A percentile compares a stretch with the other conserved stretches of the same genome.
These are phyloP conservation scores for Zymoseptoria pseudotritici DNA, from an alignment of 2,329 filamentous ascomycete species.

Conservation along the genomic window DNA sequence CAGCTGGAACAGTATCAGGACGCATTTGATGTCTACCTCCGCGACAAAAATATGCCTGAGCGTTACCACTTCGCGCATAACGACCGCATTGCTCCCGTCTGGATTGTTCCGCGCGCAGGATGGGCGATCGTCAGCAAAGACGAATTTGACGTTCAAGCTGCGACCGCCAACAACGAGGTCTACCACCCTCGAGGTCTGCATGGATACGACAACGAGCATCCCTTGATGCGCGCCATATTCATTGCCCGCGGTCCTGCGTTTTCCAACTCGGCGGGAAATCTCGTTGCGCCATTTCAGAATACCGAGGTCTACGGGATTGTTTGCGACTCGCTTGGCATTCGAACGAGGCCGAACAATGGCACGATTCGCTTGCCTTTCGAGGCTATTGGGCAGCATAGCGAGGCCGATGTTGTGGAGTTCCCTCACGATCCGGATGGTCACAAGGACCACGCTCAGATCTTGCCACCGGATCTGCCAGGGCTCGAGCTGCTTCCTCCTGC, in stretches of 20 bases:
- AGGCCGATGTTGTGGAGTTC: constrained; percentile 9
- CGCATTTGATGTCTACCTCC: constrained; percentile 79
- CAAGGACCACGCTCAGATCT: constrained; percentile 4
- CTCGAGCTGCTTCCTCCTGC: constrained; percentile 4
- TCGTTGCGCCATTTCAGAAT: constrained; percentile 77
- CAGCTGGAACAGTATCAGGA: constrained; percentile 54
- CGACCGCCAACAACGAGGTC: constrained; percentile 52
- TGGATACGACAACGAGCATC: constrained; percentile 91
- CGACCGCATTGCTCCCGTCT: constrained; percentile 82
- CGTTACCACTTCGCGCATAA: constrained; percentile 88
- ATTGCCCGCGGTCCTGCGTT: constrained; percentile 88
- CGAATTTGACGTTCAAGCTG: constrained; percentile 69
- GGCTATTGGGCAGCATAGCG: constrained; percentile 52
- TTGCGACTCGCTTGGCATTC: constrained; percentile 74
- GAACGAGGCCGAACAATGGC: constrained; percentile 75
- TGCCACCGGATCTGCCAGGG: constrained; percentile 9
- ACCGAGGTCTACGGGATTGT: constrained; percentile 91
- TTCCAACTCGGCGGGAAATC: constrained; percentile 73
- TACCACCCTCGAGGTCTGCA: constrained; percentile 83
- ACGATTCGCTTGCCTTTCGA: constrained; percentile 67
- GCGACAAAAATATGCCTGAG: constrained; percentile 80
- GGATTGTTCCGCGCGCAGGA: constrained; percentile 86
- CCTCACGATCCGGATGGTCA: constrained; percentile 16
- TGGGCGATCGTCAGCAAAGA: constrained; percentile 81
- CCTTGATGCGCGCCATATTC: constrained; percentile 94